Evolutionary conservation across 2,329 filamentous ascomycete genomes (phyloP).

Genomic region (Alternaria sp.): DNA sequence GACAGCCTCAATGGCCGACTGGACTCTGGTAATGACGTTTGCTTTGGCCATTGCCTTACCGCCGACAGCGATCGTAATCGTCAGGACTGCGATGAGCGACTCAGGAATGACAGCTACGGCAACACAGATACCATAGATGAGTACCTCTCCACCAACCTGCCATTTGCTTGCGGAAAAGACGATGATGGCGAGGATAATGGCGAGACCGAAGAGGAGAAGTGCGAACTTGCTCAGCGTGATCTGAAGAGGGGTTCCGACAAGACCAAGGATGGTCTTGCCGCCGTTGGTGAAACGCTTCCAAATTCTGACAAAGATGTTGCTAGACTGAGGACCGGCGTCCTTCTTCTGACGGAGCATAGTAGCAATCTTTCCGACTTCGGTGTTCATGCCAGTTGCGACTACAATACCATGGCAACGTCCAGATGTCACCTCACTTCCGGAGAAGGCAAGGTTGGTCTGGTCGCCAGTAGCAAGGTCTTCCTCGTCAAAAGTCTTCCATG

Average conservation of each 20-base stretch:
- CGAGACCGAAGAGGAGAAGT: conserved; percentile 58
- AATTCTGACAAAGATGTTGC: conserved; percentile 48
- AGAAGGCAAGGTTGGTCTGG: conserved; percentile 73
- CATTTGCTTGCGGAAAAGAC: conserved; percentile 68
- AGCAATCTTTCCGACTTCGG: conserved; percentile 79
- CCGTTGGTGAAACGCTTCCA: conserved; percentile 42
- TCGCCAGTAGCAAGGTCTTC: conserved; percentile 65
- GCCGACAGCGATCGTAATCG: conserved; percentile 65
- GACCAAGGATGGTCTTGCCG: conserved; percentile 63
- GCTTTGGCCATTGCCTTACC: conserved; percentile 51
- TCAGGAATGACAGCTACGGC: conserved; percentile 57
- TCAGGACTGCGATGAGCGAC: conserved; percentile 68
- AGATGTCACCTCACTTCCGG: conserved; percentile 73
- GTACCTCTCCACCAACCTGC: conserved; percentile 50
- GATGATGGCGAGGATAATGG: conserved; percentile 72
- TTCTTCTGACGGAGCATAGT: conserved; percentile 67
- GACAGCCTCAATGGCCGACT: conserved; percentile 49
- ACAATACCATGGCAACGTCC: conserved; percentile 74
- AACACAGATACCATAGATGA: conserved; percentile 57
- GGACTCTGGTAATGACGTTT: conserved; percentile 50
- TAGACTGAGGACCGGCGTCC: conserved; percentile 57
- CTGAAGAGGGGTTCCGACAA: conserved; percentile 82
- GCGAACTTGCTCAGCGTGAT: conserved; percentile 86
- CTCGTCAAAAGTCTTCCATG: conserved; percentile 58
- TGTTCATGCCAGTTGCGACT: conserved; percentile 73